A percentile compares a stretch with the other conserved stretches of the same genome.
These are phyloP conservation scores for Myochromella boudieri DNA, from an alignment of 768 basidiomycete species.

Conservation along the genomic window DNA sequence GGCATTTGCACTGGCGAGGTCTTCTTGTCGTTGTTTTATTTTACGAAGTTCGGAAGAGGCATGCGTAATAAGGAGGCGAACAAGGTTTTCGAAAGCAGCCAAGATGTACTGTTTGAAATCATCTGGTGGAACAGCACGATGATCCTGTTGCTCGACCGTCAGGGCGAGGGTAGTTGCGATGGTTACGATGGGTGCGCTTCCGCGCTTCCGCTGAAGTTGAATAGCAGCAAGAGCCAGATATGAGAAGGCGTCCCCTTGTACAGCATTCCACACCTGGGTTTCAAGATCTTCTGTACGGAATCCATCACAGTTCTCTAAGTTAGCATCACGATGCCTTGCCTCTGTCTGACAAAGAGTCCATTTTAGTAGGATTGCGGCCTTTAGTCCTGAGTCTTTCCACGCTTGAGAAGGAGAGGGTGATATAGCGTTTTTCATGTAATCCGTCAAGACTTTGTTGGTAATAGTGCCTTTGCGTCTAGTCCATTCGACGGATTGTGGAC, in stretches of 20 bases:
- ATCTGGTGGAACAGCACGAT: slow-evolving; percentile 43
- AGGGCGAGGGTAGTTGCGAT: slow-evolving; percentile 32
- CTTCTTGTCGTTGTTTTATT: slow-evolving; percentile 90
- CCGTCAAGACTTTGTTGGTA: slow-evolving; percentile 44
- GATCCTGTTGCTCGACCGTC: slow-evolving; percentile 41
- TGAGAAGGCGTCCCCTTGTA: slow-evolving; percentile 79
- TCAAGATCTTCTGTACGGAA: slow-evolving; percentile 81
- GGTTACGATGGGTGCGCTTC: slow-evolving; percentile 32
- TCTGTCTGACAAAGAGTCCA: slow-evolving; percentile 88
- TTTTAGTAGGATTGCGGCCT: slow-evolving; percentile 74
- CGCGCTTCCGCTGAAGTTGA: slow-evolving; percentile 48
- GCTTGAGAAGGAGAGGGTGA: slow-evolving; percentile 36
- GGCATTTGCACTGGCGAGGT: slow-evolving; percentile 69
- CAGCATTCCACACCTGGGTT: slow-evolving; percentile 76
- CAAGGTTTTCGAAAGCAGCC: slow-evolving; percentile 64
- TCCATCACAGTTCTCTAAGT: slow-evolving; percentile 61
- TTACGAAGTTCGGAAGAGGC: slow-evolving; percentile 81
- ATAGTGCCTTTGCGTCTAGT: slow-evolving; percentile 47
- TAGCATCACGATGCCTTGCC: slow-evolving; percentile 64
- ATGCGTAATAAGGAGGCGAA: slow-evolving; percentile 70
- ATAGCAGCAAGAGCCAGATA: slow-evolving; percentile 66
- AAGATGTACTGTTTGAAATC: slow-evolving; percentile 59
- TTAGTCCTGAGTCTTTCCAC: slow-evolving; percentile 74
- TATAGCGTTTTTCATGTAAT: slow-evolving; percentile 62
- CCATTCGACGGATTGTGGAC: slow-evolving; percentile 48